These are phyloP conservation scores for Neoconidiobolus thromboides DNA, from an alignment of 371 early-diverging fungal genomes.

Conservation along the genomic window DNA sequence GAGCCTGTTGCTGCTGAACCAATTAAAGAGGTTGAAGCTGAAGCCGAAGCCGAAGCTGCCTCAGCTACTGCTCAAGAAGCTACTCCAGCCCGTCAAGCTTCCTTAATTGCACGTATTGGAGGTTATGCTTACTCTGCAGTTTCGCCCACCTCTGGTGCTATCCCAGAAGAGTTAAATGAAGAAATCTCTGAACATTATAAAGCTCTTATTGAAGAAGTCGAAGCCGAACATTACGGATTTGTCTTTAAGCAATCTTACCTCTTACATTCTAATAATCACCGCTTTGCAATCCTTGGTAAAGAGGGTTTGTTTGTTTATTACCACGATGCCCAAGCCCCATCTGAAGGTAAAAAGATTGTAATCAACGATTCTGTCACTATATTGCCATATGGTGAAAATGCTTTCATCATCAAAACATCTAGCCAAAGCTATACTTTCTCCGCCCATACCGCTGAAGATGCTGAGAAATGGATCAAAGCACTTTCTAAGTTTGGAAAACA, in stretches of 20 bases:
- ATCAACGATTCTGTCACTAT: background rate
- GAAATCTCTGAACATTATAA: background rate
- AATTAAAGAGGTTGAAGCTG: background rate
- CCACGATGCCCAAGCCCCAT: background rate
- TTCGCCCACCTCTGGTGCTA: background rate
- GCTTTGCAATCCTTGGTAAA: slow-evolving; percentile 1
- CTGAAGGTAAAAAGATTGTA: slow-evolving; percentile 5
- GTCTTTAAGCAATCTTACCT: slow-evolving; percentile 2
- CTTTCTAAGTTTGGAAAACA: background rate
- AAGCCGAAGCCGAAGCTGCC: slow-evolving; percentile 1
- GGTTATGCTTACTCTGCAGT: slow-evolving; percentile 5
- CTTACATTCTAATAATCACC: background rate
- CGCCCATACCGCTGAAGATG: slow-evolving; percentile 2
- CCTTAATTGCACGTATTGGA: background rate
- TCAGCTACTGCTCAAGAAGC: background rate
- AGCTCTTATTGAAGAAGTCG: background rate
- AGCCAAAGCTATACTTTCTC: background rate
- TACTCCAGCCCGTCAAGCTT: background rate
- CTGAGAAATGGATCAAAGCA: slow-evolving; percentile 3
- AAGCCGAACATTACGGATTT: background rate
- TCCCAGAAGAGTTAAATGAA: slow-evolving; percentile 2
- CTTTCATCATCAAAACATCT: background rate
- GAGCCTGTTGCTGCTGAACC: background rate
- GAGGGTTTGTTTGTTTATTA: slow-evolving; percentile 4
- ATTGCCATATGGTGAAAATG: background rate